Conservation (phyloP, 805 yeast genomes). For the Starmerella stellata region DNA sequence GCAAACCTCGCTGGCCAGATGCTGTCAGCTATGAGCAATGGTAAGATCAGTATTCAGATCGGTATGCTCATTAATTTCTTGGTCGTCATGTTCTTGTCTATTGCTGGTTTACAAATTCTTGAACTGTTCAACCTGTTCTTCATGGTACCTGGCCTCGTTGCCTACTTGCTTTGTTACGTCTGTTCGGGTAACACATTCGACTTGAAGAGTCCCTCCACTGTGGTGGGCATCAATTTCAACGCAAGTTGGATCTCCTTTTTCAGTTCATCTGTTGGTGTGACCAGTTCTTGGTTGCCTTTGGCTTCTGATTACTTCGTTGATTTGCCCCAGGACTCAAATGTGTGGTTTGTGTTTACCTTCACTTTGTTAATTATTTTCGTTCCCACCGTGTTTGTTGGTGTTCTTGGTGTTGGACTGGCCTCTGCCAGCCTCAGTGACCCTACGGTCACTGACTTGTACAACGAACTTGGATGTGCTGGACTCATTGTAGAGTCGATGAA, state of each 20-base stretch:
- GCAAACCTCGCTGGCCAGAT: conserved; percentile 80
- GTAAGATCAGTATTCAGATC: conserved; percentile 46
- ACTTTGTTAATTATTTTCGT: conserved; percentile 50
- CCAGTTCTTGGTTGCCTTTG: conserved; percentile 78
- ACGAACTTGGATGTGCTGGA: conserved; percentile 54
- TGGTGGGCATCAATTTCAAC: conserved; percentile 19
- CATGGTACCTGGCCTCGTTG: conserved; percentile 48
- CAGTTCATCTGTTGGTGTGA: conserved; percentile 54
- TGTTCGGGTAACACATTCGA: conserved; percentile 24
- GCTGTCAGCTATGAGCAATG: conserved; percentile 44
- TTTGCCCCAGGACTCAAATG: conserved; percentile 55
- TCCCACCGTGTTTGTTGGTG: conserved; percentile 63
- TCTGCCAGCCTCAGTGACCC: conserved; percentile 39
- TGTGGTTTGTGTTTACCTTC: conserved; percentile 34
- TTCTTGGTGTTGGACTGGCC: conserved; percentile 53
- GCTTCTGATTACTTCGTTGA: conserved; percentile 72
- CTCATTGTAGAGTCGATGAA: conserved; percentile 43
- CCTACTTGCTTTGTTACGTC: conserved; percentile 51
- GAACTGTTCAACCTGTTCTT: conserved; percentile 48
- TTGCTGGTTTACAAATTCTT: conserved; percentile 61
- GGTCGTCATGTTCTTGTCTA: conserved; percentile 45
- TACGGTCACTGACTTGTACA: conserved; percentile 33
- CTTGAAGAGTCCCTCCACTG: conserved; percentile 26
- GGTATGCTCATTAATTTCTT: conserved; percentile 59
- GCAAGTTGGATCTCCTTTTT: conserved; percentile 64